Evolutionary conservation across 2,329 filamentous ascomycete genomes (phyloP), one percentile per base, ranked within the genome.

Genomic region (Aspergillus sergii): DNA sequence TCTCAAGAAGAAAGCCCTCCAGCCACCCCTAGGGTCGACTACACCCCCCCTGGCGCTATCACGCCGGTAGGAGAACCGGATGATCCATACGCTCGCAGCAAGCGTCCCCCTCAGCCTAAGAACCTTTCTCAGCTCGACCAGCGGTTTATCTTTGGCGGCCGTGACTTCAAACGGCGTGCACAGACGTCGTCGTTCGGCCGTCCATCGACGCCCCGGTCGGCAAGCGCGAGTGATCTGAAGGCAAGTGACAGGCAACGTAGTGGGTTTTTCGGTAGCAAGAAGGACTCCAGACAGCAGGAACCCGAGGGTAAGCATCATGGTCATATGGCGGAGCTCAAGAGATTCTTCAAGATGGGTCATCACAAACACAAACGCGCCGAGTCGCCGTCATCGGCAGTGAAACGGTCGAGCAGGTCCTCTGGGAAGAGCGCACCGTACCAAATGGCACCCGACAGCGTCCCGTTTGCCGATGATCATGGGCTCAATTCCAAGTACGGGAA

Each of bases 401-500:
- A 89, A 8, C 85, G 86, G 68, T 77, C 80, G 12, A 79, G 72
- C 43, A 82, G 86, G 9, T 84, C 86, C 16, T 75, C 81, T 19
- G 82, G 82, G 6, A 86, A 82, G 71, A 85, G 82, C 1, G 82
- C 82, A 10, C 79, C 82, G 2, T 83, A 86, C 64, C 89, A 90
- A 71, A 73, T 78, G 66, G 74, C 78, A 11, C 71, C 78, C 1
- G 71, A 78, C 26, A 82, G 75, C 66, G 87, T 96, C 59, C 95
- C 95, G 0, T 99, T 99, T 76, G 92, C 91, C 26, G 94, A 98
- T 71, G 94, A 98, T 69, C 94, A 98, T 74, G 93, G 93, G 4
- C 82, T 98, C 23, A 86, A 91, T 55, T 93, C 91, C 62, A 97
- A 94, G 73, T 99, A 98, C 76, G 95, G 95, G 53, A 98, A 97